Evolutionary conservation across 2,329 filamentous ascomycete genomes (phyloP).

Genomic region (Colletotrichum melonis): DNA sequence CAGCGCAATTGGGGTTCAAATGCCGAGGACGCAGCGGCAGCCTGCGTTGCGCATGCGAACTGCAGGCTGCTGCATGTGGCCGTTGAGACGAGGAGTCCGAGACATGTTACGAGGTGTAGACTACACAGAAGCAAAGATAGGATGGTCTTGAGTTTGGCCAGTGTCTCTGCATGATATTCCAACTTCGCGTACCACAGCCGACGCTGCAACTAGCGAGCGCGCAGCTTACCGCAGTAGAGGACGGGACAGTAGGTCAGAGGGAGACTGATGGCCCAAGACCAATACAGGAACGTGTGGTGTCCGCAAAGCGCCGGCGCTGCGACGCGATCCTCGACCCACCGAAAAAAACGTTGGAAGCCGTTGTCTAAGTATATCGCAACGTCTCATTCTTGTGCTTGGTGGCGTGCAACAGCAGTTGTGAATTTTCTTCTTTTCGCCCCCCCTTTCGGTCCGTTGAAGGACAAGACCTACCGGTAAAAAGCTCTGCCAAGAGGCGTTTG

Average conservation of each 20-base stretch:
- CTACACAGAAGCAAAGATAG: background rate
- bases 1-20: background rate
- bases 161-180: background rate
- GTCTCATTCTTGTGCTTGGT: conserved; percentile 15
- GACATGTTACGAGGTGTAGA: conserved; percentile 13
- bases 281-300: background rate
- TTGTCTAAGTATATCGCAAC: conserved; percentile 20
- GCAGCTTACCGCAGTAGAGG: background rate
- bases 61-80: conserved; percentile 2
- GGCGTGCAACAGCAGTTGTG: conserved; percentile 9
- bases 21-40: conserved; percentile 13
- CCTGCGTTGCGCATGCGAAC: conserved; percentile 7
- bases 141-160: background rate
- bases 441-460: background rate
- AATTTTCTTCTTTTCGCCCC: conserved; percentile 4
- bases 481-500: background rate
- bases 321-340: conserved; percentile 8
- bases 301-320: conserved; percentile 11
- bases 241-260: background rate
- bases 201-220: background rate
- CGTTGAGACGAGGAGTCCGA: conserved; percentile 10
- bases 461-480: background rate
- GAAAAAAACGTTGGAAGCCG: conserved; percentile 17
- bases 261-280: background rate
- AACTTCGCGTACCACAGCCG: background rate